Conservation (phyloP, 495 filamentous ascomycete species). For the Lasiosphaeria miniovina region DNA sequence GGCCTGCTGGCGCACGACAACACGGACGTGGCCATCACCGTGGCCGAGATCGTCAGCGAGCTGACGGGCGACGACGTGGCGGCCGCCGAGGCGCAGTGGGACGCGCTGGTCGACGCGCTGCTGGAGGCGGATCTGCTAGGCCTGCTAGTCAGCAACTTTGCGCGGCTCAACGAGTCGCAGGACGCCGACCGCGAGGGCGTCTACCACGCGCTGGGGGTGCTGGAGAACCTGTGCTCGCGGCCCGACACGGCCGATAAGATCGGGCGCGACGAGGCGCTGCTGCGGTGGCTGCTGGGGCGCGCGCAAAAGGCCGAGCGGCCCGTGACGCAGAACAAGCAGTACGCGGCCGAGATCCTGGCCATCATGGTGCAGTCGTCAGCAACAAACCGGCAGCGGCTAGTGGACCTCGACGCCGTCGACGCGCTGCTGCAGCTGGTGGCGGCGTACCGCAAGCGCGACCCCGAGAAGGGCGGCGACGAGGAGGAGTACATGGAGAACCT, state of each 20-base stretch:
- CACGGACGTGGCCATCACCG: slow-evolving; percentile 92
- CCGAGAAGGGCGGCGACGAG: slow-evolving; percentile 79
- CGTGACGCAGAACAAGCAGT: slow-evolving; percentile 87
- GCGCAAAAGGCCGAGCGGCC: slow-evolving; percentile 33
- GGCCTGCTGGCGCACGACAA: slow-evolving; percentile 90
- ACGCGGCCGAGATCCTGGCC: slow-evolving; percentile 85
- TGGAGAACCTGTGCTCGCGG: slow-evolving; percentile 81
- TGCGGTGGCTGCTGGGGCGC: slow-evolving; percentile 74
- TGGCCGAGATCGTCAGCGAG: slow-evolving; percentile 86
- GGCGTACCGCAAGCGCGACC: slow-evolving; percentile 86
- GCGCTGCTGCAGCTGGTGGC: slow-evolving; percentile 77
- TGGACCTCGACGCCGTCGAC: slow-evolving; percentile 70
- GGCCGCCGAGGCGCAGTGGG: slow-evolving; percentile 81
- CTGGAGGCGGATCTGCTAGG: slow-evolving; percentile 79
- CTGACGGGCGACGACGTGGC: slow-evolving; percentile 92
- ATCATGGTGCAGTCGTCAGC: slow-evolving; percentile 62
- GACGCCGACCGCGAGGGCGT: slow-evolving; percentile 80
- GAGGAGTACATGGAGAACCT: slow-evolving; percentile 93
- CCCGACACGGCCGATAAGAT: slow-evolving; percentile 63
- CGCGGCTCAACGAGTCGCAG: slow-evolving; percentile 72
- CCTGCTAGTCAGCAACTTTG: slow-evolving; percentile 78
- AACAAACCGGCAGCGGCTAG: slow-evolving; percentile 67
- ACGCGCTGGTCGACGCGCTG: slow-evolving; percentile 73
- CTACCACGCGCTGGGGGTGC: slow-evolving; percentile 77
- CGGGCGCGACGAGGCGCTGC: slow-evolving; percentile 59